Base-by-base conservation (phyloP, 148 eudicot species). In the Talinum fruticosum region DNA sequence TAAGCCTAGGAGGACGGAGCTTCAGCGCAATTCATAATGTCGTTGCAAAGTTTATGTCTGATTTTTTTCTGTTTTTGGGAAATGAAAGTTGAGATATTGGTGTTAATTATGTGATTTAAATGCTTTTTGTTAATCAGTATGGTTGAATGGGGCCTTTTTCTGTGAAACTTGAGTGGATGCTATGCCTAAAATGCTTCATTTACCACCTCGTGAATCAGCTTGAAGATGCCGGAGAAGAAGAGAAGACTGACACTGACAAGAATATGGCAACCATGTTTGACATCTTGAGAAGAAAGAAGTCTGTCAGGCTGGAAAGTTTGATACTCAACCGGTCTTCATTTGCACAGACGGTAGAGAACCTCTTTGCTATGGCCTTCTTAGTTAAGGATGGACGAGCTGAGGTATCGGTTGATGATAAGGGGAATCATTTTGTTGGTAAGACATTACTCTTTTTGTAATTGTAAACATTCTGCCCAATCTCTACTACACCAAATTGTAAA, bases 351-450 rank as follows among this genome's bases (percentile, higher is more conserved):
- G 85, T 90, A 70, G 93, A 90, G 73, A 90, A 88, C 53, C 51
- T 90, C 37, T 90, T 90, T 85, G 91, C 91, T n/a, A 62, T 90
- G 29, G 88, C 91, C n/a, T 90, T 88, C 76, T 47, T 90, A 65
- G 89, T 81, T 4, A 90, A 86, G 79, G 91, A 90, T 79, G 91
- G 93, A 2, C 74, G 91, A 32, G 88, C 79, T 79, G 70, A 49
- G 12, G 79, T 90, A 21, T 14, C 61, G 0, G 78, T 83, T 2
- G 86, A 88, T 73, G 84, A 80, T 8, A 66, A 72, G 38, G 88
- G 89, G 49, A 79, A 49, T 81, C 89, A 86, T 49, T 26, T 85
- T 47, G 88, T 87, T 59, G 85, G 93, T 90, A 90, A 72, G 86
- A 71, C 44, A 13, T 38, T 35, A 26, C 35, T 41, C 6, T 23